Conservation (phyloP, 2,329 filamentous ascomycete genomes). For the Colletotrichum sp. region DNA sequence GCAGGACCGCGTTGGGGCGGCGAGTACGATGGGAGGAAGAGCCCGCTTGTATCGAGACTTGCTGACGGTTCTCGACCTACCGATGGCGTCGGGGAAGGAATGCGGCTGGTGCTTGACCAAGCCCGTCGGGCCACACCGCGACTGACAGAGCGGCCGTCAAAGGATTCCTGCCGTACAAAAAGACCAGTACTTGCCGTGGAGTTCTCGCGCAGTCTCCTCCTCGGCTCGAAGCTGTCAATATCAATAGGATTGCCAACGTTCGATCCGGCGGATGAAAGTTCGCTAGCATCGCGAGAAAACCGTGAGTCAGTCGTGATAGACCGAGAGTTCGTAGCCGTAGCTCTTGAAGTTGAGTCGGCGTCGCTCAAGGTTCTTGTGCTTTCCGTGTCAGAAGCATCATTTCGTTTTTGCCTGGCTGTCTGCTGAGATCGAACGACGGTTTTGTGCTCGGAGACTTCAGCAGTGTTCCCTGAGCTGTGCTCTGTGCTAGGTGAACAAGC, state of each 20-base stretch:
- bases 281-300: not conserved
- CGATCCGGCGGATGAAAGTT: not conserved
- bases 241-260: slow-evolving; percentile 2
- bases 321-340: not conserved
- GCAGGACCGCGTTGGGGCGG: not conserved
- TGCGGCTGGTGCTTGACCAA: not conserved
- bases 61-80: not conserved
- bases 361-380: not conserved
- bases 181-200: not conserved
- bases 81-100: not conserved
- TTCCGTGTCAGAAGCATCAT: not conserved
- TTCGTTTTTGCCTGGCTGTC: not conserved
- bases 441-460: not conserved
- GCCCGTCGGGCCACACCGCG: not conserved
- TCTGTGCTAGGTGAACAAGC: not conserved
- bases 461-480: not conserved
- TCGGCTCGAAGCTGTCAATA: not conserved
- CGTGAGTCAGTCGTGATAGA: not conserved
- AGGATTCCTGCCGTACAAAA: not conserved
- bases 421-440: not conserved
- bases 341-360: not conserved
- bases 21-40: not conserved
- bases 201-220: not conserved
- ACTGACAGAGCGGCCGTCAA: not conserved
- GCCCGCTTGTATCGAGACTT: not conserved